Base-by-base conservation (phyloP, 2,329 filamentous ascomycete species). In the Colletotrichum navitas region DNA sequence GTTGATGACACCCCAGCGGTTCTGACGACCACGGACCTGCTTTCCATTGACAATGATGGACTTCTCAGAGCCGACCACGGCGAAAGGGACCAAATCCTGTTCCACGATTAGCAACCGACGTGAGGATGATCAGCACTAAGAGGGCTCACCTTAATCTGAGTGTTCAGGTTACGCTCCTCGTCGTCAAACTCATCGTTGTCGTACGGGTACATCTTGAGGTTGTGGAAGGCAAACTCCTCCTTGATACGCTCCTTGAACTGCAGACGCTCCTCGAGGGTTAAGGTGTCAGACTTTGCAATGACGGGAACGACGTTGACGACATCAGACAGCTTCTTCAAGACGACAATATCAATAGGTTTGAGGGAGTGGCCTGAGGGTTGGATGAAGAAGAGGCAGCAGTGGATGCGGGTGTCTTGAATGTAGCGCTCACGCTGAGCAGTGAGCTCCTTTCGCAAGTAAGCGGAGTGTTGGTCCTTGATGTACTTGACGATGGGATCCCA, bases 401-500 rank as follows among this genome's bases (percentile, higher is more conserved):
- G 96, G 80, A 99, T 98, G 80, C 96, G 93, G 76, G 96, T 99
- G 85, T 99, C 96, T 87, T 97, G 95, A 77, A 99, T 98, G 85
- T 99, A 99, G 80, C 96, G 93, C 86, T 99, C 96, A 85, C 96
- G 94, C 89, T 99, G 96, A 77, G 96, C 96, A 67, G 96, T 98
- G 80, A 99, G 94, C 85, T 99, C 96, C 90, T 99, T 99, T 85
- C 96, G 94, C 78, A 99, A 91, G 87, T 98, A 99, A 79, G 96
- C 95, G 64, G 94, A 98, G 89, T 99, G 96, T 88, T 99, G 96
- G 85, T 99, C 96, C 90, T 99, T 99, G 90, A 99, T 99, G 86
- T 99, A 99, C 89, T 99, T 99, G 89, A 99, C 95, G 83, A 99
- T 99, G 75, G 96, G 96, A 82, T 99, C 96, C 96, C 96, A 99